These are phyloP conservation scores for Sphaerulina musiva DNA, from an alignment of 2,329 filamentous ascomycete genomes.

Conservation along the genomic window DNA sequence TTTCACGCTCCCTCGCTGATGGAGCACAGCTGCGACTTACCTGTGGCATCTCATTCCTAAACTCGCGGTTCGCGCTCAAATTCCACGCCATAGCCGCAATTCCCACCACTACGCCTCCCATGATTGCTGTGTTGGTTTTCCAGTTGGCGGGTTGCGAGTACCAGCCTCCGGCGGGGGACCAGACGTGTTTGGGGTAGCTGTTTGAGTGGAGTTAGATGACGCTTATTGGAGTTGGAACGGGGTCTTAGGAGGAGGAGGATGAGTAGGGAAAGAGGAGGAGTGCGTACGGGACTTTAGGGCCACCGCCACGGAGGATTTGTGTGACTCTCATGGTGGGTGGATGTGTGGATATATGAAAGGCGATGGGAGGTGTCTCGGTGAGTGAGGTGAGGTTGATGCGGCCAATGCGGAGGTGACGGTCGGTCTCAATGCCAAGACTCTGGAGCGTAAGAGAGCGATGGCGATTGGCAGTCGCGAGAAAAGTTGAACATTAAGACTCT, in stretches of 20 bases:
- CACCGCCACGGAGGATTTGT: slow-evolving; percentile 55
- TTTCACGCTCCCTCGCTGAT: too few species aligned
- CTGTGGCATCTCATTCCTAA: slow-evolving; percentile 68
- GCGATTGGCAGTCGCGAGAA: background rate
- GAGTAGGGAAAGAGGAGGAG: too few species aligned
- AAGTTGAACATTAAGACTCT: background rate
- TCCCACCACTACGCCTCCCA: slow-evolving; percentile 61
- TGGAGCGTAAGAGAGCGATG: background rate
- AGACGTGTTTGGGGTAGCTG: slow-evolving; percentile 62
- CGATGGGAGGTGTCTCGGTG: slow-evolving; percentile 2
- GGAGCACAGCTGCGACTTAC: slow-evolving; percentile 15
- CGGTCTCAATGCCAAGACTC: background rate
- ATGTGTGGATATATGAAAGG: background rate
- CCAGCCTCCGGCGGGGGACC: slow-evolving; percentile 97
- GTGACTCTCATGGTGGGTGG: slow-evolving; percentile 27
- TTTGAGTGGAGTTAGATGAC: background rate
- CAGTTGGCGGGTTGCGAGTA: slow-evolving; percentile 92
- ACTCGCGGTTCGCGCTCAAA: slow-evolving; percentile 64
- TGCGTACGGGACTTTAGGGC: slow-evolving; percentile 67
- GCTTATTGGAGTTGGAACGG: too few species aligned
- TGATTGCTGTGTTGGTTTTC: slow-evolving; percentile 81
- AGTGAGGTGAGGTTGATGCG: slow-evolving; percentile 19
- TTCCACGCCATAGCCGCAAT: slow-evolving; percentile 63
- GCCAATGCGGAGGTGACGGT: slow-evolving; percentile 3
- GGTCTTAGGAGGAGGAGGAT: too few species aligned